Evolutionary conservation across 2,329 filamentous ascomycete genomes (phyloP), one percentile per base, ranked within the genome.

Genomic region (Hortaea werneckii): DNA sequence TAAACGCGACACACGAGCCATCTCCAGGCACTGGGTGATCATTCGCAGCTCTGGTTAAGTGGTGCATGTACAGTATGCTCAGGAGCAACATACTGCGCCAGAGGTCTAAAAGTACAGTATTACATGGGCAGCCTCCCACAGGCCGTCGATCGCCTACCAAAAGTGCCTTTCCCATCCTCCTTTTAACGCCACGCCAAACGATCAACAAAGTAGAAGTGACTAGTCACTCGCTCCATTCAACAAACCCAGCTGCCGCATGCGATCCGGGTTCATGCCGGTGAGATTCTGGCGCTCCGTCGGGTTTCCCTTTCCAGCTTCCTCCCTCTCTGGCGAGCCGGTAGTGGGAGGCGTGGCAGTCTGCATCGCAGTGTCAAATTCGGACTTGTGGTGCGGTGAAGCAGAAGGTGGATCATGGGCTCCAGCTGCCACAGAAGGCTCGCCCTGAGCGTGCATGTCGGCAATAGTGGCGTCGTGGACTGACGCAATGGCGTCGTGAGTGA

Each of bases 261-360:
- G 51, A 11, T 65, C 63, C 9, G 61, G 58, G 41, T 65, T 64
- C 55, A 65, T 61, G 29, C 60, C 59, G 10, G 56, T 55, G 39
- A 57, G 64, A 13, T 57, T 50, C 13, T 55, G 51, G 5, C 50
- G 45, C 46, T 52, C 48, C 30, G 48, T 47, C 4, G 49, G 43
- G 47, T 55, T 56, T 9, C 9, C n/a, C 49, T 58, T 58, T 50
- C 59, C 52, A 12, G 58, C 53, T 30, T 59, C 57, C 37, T 61
- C 60, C 28, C 54, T 53, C 26, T 65, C 58, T 6, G 61, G 61
- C n/a, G 61, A 63, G 44, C 59, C 60, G 4, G 61, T 65, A 1
- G 62, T 65, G 2, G 63, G 63, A 29, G 64, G 71, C 7, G 70
- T 74, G 4, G 70, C 70, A 20, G 70, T 65, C 50, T 73, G 70